Percentiles rank a stretch among this genome's conserved stretches.
Evolutionary conservation across 1,139 yeast species (phyloP).

Genomic region (Taphrina pruni): DNA sequence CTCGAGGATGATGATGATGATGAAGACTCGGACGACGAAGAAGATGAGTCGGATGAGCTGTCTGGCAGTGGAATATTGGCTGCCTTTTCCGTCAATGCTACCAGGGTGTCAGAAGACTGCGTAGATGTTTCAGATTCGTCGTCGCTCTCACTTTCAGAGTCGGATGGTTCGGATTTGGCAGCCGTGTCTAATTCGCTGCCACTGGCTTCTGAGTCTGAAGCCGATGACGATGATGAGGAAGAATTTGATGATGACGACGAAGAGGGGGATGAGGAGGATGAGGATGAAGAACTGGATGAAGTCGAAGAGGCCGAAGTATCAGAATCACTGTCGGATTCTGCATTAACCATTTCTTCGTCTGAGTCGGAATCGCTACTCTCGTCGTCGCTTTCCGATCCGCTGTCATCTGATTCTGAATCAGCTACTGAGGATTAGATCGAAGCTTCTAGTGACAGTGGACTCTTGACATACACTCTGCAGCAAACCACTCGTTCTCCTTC

Average conservation of each 20-base stretch:
- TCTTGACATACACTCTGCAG: slow-evolving; percentile 32
- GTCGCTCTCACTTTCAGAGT: slow-evolving; percentile 45
- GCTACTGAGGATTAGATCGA: not conserved
- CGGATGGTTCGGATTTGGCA: slow-evolving; percentile 36
- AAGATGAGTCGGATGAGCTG: slow-evolving; percentile 49
- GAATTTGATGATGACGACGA: slow-evolving; percentile 34
- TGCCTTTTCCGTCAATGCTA: slow-evolving; percentile 22
- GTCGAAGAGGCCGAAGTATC: slow-evolving; percentile 12
- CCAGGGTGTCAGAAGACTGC: slow-evolving; percentile 46
- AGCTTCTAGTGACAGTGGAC: not conserved
- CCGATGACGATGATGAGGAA: slow-evolving; percentile 13
- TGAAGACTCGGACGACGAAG: slow-evolving; percentile 44
- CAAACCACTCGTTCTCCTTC: slow-evolving; percentile 38
- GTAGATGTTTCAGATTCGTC: slow-evolving; percentile 38
- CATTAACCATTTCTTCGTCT: slow-evolving; percentile 41
- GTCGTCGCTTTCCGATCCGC: slow-evolving; percentile 20
- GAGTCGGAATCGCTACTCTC: slow-evolving; percentile 21
- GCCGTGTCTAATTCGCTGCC: slow-evolving; percentile 43
- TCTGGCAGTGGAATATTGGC: slow-evolving; percentile 46
- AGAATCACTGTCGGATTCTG: slow-evolving; percentile 45
- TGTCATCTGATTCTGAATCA: slow-evolving; percentile 17
- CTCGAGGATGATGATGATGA: slow-evolving; percentile 46
- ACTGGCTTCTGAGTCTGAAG: slow-evolving; percentile 45
- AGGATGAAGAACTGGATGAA: slow-evolving; percentile 14
- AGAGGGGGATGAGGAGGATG: slow-evolving; percentile 19